phyloP scores from a whole-genome alignment of 2,329 filamentous ascomycete genomes.

The Fusarium chlamydosporum region DNA sequence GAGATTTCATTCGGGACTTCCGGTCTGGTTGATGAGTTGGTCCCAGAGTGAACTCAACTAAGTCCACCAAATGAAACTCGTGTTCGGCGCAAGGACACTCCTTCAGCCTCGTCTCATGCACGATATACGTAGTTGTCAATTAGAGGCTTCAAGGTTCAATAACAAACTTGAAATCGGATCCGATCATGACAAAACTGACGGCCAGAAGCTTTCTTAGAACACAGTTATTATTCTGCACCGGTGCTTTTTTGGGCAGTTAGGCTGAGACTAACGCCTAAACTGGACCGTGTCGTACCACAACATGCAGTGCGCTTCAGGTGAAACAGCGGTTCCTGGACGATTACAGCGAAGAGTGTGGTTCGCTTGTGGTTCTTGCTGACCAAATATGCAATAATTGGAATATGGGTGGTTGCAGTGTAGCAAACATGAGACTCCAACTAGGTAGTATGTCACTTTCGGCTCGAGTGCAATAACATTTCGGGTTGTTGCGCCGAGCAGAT shows the following conservation, averaged over 20 bases:
- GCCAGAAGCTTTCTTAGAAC: constrained; percentile 18
- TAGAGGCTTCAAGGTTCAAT: constrained; percentile 5
- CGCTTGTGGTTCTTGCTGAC: background rate
- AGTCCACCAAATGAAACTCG: constrained; percentile 15
- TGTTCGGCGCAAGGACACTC: constrained; percentile 17
- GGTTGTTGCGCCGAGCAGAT: constrained; percentile 1
- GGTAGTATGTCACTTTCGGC: background rate
- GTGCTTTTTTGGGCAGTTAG: constrained; percentile 21
- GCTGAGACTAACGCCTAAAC: constrained; percentile 19
- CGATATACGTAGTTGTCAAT: background rate
- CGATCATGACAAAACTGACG: constrained; percentile 4
- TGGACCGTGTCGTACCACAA: constrained; percentile 32
- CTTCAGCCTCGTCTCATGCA: constrained; percentile 28
- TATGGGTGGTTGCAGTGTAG: constrained; percentile 2
- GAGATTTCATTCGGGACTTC: constrained; percentile 24
- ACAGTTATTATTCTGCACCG: constrained; percentile 21
- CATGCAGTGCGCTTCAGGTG: constrained; percentile 35
- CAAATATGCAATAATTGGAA: background rate
- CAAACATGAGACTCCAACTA: constrained; percentile 11
- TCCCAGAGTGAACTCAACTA: background rate
- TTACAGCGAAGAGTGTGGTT: constrained; percentile 16
- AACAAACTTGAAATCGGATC: constrained; percentile 4
- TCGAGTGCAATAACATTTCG: constrained; percentile 8
- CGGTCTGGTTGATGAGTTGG: constrained; percentile 30
- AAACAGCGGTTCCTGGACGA: constrained; percentile 39